Conservation (phyloP, 345 rosid species). For the Citrus reticulata region DNA sequence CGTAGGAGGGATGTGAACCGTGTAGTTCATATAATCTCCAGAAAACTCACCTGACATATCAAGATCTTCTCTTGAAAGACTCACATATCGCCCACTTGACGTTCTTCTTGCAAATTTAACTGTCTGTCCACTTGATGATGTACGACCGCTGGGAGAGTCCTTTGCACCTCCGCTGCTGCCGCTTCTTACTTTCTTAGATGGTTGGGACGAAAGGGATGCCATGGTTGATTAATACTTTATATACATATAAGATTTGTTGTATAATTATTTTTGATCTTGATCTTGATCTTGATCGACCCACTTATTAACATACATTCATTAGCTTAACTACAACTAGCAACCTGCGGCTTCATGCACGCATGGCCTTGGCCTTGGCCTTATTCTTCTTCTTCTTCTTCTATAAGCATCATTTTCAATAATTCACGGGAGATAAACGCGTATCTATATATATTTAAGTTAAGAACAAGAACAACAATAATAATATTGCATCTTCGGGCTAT, state of each 20-base stretch:
- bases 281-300: too few species aligned
- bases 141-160: slow-evolving; percentile 16
- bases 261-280: too few species aligned
- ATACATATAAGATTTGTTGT: too few species aligned
- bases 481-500: neutral
- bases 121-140: slow-evolving; percentile 47
- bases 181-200: slow-evolving; percentile 58
- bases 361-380: too few species aligned
- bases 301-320: neutral
- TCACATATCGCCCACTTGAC: slow-evolving; percentile 92
- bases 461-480: too few species aligned
- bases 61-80: slow-evolving; percentile 76
- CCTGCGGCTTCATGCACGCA: too few species aligned
- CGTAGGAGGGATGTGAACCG: slow-evolving; percentile 90
- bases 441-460: too few species aligned
- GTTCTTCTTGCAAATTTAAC: slow-evolving; percentile 91
- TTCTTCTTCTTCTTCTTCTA: too few species aligned
- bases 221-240: slow-evolving; percentile 4
- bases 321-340: too few species aligned
- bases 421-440: too few species aligned
- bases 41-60: slow-evolving; percentile 79
- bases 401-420: too few species aligned
- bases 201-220: slow-evolving; percentile 55
- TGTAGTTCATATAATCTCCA: slow-evolving; percentile 83
- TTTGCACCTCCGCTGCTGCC: slow-evolving; percentile 33